These are phyloP conservation scores for Herpotrichia juniperi DNA, from an alignment of 2,329 filamentous ascomycete species.

Conservation along the genomic window DNA sequence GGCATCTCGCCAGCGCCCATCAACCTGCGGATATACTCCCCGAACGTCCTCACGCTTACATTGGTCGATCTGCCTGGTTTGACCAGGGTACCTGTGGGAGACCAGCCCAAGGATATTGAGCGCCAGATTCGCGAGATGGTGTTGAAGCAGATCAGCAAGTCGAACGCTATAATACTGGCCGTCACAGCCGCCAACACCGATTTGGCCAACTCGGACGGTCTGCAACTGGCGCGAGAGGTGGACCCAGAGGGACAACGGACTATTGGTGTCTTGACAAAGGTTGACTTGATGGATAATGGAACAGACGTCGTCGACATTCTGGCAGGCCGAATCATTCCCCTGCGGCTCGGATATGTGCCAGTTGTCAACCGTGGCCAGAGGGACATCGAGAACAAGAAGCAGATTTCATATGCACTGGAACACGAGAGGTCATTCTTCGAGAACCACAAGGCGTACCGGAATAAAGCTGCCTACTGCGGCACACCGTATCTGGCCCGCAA, in stretches of 20 bases:
- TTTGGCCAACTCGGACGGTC: slow-evolving; percentile 96
- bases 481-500: slow-evolving; percentile 96
- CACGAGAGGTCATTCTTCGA: slow-evolving; percentile 97
- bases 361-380: slow-evolving; percentile 98
- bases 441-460: slow-evolving; percentile 96
- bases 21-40: slow-evolving; percentile 97
- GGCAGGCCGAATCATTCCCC: slow-evolving; percentile 93
- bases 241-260: slow-evolving; percentile 97
- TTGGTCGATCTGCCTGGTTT: slow-evolving; percentile 95
- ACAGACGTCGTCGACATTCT: slow-evolving; percentile 99
- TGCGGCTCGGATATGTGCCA: slow-evolving; percentile 93
- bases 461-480: slow-evolving; percentile 98
- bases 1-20: slow-evolving; percentile 97
- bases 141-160: slow-evolving; percentile 96
- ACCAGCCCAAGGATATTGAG: slow-evolving; percentile 96
- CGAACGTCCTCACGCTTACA: slow-evolving; percentile 95
- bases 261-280: slow-evolving; percentile 97
- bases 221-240: slow-evolving; percentile 95
- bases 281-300: slow-evolving; percentile 98
- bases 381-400: slow-evolving; percentile 98
- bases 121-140: slow-evolving; percentile 98
- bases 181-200: slow-evolving; percentile 97
- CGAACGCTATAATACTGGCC: slow-evolving; percentile 96
- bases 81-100: slow-evolving; percentile 95
- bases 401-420: slow-evolving; percentile 88